Evolutionary conservation across 768 basidiomycete genomes (phyloP).

Genomic region (Antrodiella citrinella): DNA sequence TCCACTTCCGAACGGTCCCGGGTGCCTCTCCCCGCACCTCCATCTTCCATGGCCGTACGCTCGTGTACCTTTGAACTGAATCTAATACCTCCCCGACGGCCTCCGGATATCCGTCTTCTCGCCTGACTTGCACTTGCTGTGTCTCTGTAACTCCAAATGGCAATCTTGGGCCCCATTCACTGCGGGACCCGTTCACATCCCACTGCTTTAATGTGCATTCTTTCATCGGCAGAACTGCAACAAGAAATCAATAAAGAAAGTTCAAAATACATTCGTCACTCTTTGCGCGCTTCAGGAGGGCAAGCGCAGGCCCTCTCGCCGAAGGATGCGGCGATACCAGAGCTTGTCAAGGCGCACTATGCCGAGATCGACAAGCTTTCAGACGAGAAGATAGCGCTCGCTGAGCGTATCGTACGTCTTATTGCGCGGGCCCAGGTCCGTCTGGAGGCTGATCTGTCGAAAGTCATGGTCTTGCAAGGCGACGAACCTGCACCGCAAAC

Average conservation of each 20-base stretch:
- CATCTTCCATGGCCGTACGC: neutral
- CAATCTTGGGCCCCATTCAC: no score
- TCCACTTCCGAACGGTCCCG: neutral
- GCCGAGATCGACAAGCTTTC: conserved; percentile 25
- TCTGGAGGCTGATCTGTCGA: conserved; percentile 38
- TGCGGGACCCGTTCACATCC: no score
- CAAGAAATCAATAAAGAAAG: conserved; percentile 38
- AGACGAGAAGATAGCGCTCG: conserved; percentile 35
- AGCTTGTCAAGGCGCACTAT: conserved; percentile 25
- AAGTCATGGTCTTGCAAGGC: conserved; percentile 36
- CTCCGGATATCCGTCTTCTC: no score
- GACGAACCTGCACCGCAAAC: conserved; percentile 25
- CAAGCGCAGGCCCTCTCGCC: conserved; percentile 15
- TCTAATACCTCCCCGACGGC: no score
- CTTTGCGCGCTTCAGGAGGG: conserved; percentile 23
- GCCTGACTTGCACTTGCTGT: no score
- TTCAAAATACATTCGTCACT: conserved; percentile 36
- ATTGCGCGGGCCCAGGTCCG: conserved; percentile 37
- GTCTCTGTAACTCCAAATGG: no score
- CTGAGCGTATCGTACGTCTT: conserved; percentile 36
- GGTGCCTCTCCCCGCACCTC: neutral
- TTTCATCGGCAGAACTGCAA: conserved; percentile 27
- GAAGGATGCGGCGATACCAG: conserved; percentile 30
- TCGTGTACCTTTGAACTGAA: no score
- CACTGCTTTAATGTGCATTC: no score